Conservation (phyloP, 495 filamentous ascomycete species). For the Bathelium albidoporum region DNA sequence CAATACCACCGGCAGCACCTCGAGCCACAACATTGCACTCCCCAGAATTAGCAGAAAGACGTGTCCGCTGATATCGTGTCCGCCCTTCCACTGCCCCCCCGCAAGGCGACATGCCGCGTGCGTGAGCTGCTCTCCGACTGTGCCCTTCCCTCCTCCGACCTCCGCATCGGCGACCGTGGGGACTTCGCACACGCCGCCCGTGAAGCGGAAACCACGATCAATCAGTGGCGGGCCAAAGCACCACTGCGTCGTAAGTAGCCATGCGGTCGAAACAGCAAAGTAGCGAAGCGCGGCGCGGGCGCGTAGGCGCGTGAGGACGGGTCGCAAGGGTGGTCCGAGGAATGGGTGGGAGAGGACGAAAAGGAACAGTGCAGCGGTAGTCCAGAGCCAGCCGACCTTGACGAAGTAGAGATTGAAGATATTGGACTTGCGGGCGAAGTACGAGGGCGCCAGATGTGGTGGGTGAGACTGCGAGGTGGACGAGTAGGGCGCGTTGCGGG, state of each 20-base stretch:
- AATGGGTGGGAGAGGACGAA: conserved; percentile 52
- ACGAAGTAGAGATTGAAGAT: conserved; percentile 86
- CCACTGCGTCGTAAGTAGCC: conserved; percentile 80
- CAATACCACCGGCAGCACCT: conserved; percentile 55
- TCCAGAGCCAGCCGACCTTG: conserved; percentile 91
- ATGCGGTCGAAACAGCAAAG: conserved; percentile 75
- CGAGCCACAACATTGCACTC: conserved; percentile 67
- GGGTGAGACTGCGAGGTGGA: conserved; percentile 46
- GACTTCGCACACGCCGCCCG: conserved; percentile 64
- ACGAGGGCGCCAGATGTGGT: conserved; percentile 55
- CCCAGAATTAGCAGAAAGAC: conserved; percentile 84
- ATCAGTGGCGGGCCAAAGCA: conserved; percentile 86
- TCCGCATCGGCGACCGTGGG: too few relatives aligned
- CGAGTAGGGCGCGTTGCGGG: conserved; percentile 49
- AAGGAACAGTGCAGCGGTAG: conserved; percentile 54
- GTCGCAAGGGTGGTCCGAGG: conserved; percentile 29
- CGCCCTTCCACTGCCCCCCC: conserved; percentile 77
- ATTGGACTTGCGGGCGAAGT: conserved; percentile 89
- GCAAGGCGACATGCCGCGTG: conserved; percentile 71
- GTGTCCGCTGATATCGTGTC: conserved; percentile 90
- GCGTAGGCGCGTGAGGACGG: conserved; percentile 28
- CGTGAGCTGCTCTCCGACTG: conserved; percentile 48
- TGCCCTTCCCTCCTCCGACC: conserved; percentile 28
- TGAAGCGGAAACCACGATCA: conserved; percentile 70
- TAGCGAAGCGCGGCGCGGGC: conserved; percentile 53